A percentile compares a stretch with the other conserved stretches of the same genome.
Evolutionary conservation across 2,329 filamentous ascomycete genomes (phyloP).

Genomic region (Ophiognomonia clavigignenti-juglandacearum): DNA sequence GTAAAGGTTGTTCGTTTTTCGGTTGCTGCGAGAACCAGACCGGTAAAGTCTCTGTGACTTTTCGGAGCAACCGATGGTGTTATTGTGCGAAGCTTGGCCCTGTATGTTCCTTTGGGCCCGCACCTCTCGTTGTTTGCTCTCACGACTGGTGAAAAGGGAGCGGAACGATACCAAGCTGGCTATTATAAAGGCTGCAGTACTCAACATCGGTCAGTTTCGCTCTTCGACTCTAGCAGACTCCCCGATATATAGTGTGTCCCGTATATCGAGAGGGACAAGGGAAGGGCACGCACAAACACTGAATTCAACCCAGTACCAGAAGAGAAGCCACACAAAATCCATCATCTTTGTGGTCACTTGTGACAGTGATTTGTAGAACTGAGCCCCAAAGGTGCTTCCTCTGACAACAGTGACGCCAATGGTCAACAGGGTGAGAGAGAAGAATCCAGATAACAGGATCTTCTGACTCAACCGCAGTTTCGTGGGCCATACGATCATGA

Average conservation of each 20-base stretch:
- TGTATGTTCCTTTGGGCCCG: too few species aligned
- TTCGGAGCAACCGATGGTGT: background rate
- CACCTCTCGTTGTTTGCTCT: background rate
- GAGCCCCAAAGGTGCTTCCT: background rate
- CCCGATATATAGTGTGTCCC: too few species aligned
- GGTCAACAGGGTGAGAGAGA: constrained; percentile 10
- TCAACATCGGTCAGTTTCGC: too few species aligned
- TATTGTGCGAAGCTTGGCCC: background rate
- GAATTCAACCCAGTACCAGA: constrained; percentile 1
- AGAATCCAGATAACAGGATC: constrained; percentile 9
- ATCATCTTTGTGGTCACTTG: background rate
- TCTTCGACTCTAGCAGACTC: too few species aligned
- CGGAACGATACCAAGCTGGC: constrained; percentile 2
- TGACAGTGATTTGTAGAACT: background rate
- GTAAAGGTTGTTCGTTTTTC: background rate
- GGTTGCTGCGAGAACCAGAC: background rate
- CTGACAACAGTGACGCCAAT: constrained; percentile 13
- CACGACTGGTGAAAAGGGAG: background rate
- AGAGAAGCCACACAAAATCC: constrained; percentile 1
- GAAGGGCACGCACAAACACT: background rate
- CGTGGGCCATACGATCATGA: constrained; percentile 11
- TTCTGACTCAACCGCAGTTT: constrained; percentile 9
- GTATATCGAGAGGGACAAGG: too few species aligned
- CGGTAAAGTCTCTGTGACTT: too few species aligned
- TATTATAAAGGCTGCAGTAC: constrained; percentile 3